Evolutionary conservation across 2,329 filamentous ascomycete species (phyloP).

Genomic region (Aspergillus ustus): DNA sequence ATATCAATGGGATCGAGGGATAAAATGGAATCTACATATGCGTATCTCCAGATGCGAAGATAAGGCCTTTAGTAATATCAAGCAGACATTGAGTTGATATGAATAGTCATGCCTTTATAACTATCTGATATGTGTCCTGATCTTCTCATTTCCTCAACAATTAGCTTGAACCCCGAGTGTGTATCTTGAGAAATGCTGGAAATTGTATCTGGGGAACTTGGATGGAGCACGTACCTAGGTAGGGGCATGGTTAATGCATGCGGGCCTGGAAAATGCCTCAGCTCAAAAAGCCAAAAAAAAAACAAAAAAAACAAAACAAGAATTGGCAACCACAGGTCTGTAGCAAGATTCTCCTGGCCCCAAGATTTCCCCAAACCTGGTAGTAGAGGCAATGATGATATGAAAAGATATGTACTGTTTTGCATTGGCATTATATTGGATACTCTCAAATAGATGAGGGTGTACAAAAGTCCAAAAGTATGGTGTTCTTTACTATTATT

Average conservation of each 20-base stretch:
- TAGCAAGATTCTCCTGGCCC: not conserved
- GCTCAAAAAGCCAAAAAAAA: conserved; percentile 7
- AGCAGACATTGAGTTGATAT: not conserved
- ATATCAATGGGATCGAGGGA: not conserved
- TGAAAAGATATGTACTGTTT: too few relatives aligned
- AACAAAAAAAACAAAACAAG: not conserved
- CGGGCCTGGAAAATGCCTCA: conserved; percentile 18
- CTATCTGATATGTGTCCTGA: not conserved
- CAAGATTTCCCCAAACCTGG: too few relatives aligned
- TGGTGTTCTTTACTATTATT: not conserved
- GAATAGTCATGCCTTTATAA: not conserved
- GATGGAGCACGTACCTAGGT: conserved; percentile 5
- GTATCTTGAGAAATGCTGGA: not conserved
- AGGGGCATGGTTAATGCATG: conserved; percentile 8
- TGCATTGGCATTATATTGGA: too few relatives aligned
- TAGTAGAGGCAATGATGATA: too few relatives aligned
- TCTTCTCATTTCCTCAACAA: not conserved
- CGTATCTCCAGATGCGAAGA: not conserved
- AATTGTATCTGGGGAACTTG: not conserved
- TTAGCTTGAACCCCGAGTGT: not conserved
- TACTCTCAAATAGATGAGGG: too few relatives aligned
- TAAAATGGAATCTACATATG: not conserved
- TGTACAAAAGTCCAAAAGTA: not conserved
- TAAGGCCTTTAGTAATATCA: not conserved
- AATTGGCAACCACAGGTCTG: conserved; percentile 10